Evolutionary conservation across 2,329 filamentous ascomycete species (phyloP), one percentile per base, ranked within the genome.

Genomic region (Lizonia empirigonia): DNA sequence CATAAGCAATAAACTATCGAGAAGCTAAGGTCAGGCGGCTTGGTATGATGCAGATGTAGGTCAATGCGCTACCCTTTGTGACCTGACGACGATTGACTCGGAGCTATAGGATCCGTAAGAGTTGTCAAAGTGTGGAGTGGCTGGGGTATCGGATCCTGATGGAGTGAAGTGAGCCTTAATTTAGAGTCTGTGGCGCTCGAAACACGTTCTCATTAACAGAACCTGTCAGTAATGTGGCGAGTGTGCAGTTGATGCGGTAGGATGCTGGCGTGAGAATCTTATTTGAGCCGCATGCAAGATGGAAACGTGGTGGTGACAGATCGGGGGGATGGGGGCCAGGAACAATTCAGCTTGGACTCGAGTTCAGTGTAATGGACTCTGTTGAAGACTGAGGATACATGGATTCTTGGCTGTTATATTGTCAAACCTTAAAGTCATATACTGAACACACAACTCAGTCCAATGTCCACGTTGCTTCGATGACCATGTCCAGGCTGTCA

Each of bases 261-360:
- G 49, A 32, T 69, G 69, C 63, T 70, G 67, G 68, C 67, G 68
- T 73, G 62, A 72, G 68, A 73, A 64, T 61, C 64, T 70, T 70
- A 63, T 64, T 62, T 63, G 65, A 72, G 69, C 67, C 66, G 56
- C 69, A 69, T 61, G 57, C 58, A 64, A 51, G 37, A 57, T 57
- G 47, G 50, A 47, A 44, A 44, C 37, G 55, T 55, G 47, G 29
- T 50, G 36, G 52, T 46, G 34, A 53, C 34, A 37, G 40, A 38
- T 39, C 46, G 20, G 35, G 44, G 20, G 35, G 39, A 52, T 47
- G 38, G 38, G 51, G 38, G 35, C 15, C 20, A 38, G n/a, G 19
- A 32, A 29, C 22, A 8, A 22, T 16, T 34, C 48, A 40, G 33
- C 5, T 39, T n/a, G 26, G 24, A 3, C 5, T 22, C 37, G 19